Evolutionary conservation across 2,329 filamentous ascomycete genomes (phyloP).

Genomic region (Neofusicoccum kwambonambiense): DNA sequence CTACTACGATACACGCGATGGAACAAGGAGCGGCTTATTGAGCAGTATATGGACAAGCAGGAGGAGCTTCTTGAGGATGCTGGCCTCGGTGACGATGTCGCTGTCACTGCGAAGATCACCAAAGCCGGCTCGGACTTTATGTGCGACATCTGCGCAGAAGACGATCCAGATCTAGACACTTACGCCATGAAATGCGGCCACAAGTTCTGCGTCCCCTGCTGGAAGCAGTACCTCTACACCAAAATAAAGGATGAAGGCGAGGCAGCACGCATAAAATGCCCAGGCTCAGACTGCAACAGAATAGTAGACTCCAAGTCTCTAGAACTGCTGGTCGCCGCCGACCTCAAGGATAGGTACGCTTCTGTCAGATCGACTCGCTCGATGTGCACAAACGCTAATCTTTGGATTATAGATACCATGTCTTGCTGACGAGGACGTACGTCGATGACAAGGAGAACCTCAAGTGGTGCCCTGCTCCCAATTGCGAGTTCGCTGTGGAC

Average conservation of each 20-base stretch:
- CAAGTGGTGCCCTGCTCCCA: slow-evolving; percentile 98
- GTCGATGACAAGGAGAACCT: slow-evolving; percentile 95
- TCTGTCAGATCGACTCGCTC: no score
- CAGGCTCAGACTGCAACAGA: slow-evolving; percentile 79
- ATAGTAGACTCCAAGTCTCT: slow-evolving; percentile 90
- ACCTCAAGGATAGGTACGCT: slow-evolving; percentile 55
- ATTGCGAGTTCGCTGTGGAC: slow-evolving; percentile 90
- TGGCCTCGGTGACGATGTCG: slow-evolving; percentile 63
- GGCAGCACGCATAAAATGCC: slow-evolving; percentile 90
- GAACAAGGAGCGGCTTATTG: slow-evolving; percentile 94
- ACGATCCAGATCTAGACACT: slow-evolving; percentile 70
- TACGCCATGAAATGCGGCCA: slow-evolving; percentile 96
- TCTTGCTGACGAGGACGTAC: slow-evolving; percentile 87
- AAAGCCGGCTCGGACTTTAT: slow-evolving; percentile 67
- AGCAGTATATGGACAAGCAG: slow-evolving; percentile 91
- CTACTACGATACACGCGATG: slow-evolving; percentile 85
- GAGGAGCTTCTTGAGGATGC: slow-evolving; percentile 79
- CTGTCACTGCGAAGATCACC: slow-evolving; percentile 63
- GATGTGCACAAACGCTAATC: slow-evolving; percentile 19
- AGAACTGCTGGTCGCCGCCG: slow-evolving; percentile 66
- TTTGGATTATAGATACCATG: slow-evolving; percentile 64
- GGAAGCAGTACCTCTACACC: slow-evolving; percentile 82
- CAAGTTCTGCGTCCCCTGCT: slow-evolving; percentile 90
- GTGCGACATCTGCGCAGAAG: slow-evolving; percentile 96
- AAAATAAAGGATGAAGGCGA: slow-evolving; percentile 97